Base-by-base conservation (phyloP, 169 alveolate genomes). In the Plasmodium sp. region DNA sequence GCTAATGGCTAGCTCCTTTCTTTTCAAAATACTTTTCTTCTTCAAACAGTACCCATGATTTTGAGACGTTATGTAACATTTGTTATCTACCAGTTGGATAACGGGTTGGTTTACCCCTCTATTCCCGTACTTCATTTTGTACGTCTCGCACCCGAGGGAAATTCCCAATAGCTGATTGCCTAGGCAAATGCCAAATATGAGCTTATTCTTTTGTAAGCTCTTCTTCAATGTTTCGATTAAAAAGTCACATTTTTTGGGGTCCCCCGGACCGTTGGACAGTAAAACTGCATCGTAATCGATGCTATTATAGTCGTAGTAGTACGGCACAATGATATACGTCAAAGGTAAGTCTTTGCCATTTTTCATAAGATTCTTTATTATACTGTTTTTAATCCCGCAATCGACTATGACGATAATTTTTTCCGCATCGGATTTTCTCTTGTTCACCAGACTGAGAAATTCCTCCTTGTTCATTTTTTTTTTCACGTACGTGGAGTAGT, bases 51-150 rank as follows among this genome's bases (percentile, higher is more conserved):
- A 97, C 22, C 98, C 98, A 92, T 97, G 99, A 82, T 97, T 97
- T 93, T 97, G 99, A 4, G 98, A 94, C 0, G 99, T 97, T 93
- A 97, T 96, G 95, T 97, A 97, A 95, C 99, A 97, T 81, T 96
- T 95, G 80, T 96, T 94, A 81, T 98, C 97, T 22, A 98, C 94
- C 93, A 97, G 84, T 83, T 97, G 98, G 62, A 97, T 95, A 83
- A 96, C 97, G 12, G 99, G 99, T 96, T 97, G 99, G 95, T 97
- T 97, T 96, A 96, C 95, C 36, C 99, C 99, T 62, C 97, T 97
- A 95, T 96, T 96, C 22, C 98, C 98, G 77, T 90, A 96, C 18
- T 81, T 95, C 99, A 97, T 97, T 96, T 97, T 97, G 96, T 96
- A 97, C 33, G 98, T 96, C 33, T 79, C 90, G n/a, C 97, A 97